phyloP scores from a whole-genome alignment of 2,329 filamentous ascomycete species.

The Talaromyces sp. region DNA sequence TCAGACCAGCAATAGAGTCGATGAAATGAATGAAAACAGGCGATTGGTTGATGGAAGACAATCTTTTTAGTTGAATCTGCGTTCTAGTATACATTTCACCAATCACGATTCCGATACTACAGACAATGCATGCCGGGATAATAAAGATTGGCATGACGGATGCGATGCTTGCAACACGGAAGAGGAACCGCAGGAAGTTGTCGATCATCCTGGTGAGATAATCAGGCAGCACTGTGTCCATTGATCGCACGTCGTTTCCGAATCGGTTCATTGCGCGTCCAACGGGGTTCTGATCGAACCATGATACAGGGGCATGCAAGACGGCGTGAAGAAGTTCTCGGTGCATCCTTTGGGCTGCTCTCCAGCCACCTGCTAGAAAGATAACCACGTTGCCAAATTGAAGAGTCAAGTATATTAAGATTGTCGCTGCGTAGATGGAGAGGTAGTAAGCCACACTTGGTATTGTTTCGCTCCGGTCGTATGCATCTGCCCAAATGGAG shows the following conservation, averaged over 20 bases:
- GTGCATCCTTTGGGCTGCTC: slow-evolving; percentile 52
- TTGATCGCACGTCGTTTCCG: slow-evolving; percentile 53
- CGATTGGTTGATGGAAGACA: slow-evolving; percentile 46
- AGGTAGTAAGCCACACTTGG: slow-evolving; percentile 44
- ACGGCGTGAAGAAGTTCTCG: slow-evolving; percentile 49
- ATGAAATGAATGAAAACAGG: slow-evolving; percentile 56
- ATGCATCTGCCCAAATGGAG: slow-evolving; percentile 25
- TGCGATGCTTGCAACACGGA: slow-evolving; percentile 46
- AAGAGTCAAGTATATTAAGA: slow-evolving; percentile 29
- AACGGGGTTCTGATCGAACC: slow-evolving; percentile 53
- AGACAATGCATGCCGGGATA: slow-evolving; percentile 44
- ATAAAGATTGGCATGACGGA: slow-evolving; percentile 52
- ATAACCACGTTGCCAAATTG: slow-evolving; percentile 27
- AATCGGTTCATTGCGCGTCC: slow-evolving; percentile 47
- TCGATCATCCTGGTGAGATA: slow-evolving; percentile 38
- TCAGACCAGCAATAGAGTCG: slow-evolving; percentile 48
- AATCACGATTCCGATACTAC: slow-evolving; percentile 43
- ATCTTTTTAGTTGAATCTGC: slow-evolving; percentile 44
- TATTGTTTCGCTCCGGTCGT: slow-evolving; percentile 15
- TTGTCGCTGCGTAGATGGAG: slow-evolving; percentile 48
- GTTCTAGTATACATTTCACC: slow-evolving; percentile 51
- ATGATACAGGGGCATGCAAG: slow-evolving; percentile 51
- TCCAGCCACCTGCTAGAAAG: slow-evolving; percentile 54
- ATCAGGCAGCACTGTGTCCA: slow-evolving; percentile 47
- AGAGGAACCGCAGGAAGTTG: slow-evolving; percentile 39